phyloP scores from a whole-genome alignment of 139 green algal species.

The Coelastrella sp. region DNA sequence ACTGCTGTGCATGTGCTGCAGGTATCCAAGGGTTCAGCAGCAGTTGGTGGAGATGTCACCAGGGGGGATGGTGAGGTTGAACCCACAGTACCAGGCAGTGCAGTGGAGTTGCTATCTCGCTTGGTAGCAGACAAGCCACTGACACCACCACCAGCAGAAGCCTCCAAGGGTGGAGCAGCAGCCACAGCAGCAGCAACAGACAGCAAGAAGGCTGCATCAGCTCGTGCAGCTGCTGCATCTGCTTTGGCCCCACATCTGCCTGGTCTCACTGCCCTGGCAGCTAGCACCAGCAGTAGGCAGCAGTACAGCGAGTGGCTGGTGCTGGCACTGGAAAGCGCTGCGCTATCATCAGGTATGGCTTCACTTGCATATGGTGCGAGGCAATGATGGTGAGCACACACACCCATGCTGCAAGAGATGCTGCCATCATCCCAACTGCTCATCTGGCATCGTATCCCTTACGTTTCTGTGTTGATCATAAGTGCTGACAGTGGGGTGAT shows the following conservation, averaged over 20 bases:
- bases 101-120: conserved; percentile 41
- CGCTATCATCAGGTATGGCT: conserved; percentile 7
- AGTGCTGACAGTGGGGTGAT: too few relatives aligned
- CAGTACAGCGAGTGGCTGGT: conserved; percentile 48
- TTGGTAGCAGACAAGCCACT: background rate
- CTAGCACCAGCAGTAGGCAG: background rate
- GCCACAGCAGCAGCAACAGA: conserved; percentile 29
- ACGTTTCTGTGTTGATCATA: too few relatives aligned
- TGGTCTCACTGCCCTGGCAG: conserved; percentile 36
- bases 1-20: background rate
- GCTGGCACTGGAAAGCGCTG: conserved; percentile 45
- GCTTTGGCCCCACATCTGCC: conserved; percentile 28
- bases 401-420: too few relatives aligned
- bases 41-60: conserved; percentile 21
- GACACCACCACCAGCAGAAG: background rate
- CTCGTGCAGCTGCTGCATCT: conserved; percentile 3
- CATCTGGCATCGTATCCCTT: background rate
- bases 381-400: too few relatives aligned
- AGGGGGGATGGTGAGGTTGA: conserved; percentile 11
- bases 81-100: conserved; percentile 34
- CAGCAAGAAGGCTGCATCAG: conserved; percentile 29
- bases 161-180: background rate
- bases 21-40: background rate
- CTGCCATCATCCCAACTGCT: too few relatives aligned
- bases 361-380: background rate